phyloP scores from a whole-genome alignment of 2,329 filamentous ascomycete species.

The Penicillium hordei region DNA sequence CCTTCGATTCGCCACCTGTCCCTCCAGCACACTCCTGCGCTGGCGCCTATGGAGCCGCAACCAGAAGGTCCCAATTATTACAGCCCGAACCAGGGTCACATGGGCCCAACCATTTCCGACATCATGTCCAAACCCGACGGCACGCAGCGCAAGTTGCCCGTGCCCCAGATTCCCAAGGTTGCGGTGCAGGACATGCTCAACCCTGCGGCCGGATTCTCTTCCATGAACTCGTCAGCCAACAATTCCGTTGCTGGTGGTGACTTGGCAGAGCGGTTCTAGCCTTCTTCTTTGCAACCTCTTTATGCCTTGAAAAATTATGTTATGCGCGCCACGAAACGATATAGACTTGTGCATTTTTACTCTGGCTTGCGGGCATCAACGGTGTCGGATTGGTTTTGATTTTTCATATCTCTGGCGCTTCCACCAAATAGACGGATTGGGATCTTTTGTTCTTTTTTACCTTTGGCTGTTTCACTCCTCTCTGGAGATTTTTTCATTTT shows the following conservation, averaged over 20 bases:
- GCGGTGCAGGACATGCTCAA: constrained; percentile 82
- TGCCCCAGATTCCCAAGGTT: constrained; percentile 84
- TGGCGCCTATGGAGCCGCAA: constrained; percentile 69
- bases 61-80: constrained; percentile 61
- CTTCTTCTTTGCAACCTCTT: constrained; percentile 3
- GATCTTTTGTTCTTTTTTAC: constrained; percentile 9
- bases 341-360: constrained; percentile 44
- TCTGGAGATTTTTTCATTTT: constrained; percentile 6
- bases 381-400: constrained; percentile 34
- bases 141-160: constrained; percentile 83
- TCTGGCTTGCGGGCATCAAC: constrained; percentile 37
- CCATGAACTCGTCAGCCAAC: constrained; percentile 72
- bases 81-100: constrained; percentile 56
- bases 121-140: constrained; percentile 90
- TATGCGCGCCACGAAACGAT: constrained; percentile 40
- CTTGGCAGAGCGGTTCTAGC: constrained; percentile 57
- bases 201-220: constrained; percentile 64
- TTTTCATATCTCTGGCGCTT: constrained; percentile 23
- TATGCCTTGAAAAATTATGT: constrained; percentile 21
- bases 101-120: constrained; percentile 80
- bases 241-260: constrained; percentile 76
- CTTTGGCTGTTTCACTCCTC: constrained; percentile 14
- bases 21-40: constrained; percentile 64
- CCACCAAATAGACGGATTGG: constrained; percentile 25
- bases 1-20: constrained; percentile 78